phyloP scores from a whole-genome alignment of 768 basidiomycete species.

The Suillus hirtellus region DNA sequence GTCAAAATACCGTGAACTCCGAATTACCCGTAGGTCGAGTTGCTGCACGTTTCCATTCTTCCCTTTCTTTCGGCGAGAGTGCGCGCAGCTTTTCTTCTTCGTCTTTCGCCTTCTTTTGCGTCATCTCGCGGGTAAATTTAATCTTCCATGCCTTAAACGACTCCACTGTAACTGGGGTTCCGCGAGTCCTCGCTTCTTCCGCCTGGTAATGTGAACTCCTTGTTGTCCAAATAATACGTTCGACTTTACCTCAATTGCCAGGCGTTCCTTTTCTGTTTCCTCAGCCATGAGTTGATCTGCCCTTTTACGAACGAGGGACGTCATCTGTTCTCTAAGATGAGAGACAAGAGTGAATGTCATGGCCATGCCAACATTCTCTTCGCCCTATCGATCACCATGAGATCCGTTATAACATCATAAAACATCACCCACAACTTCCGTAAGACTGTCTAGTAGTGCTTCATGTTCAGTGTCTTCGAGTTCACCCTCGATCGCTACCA shows the following conservation, averaged over 20 bases:
- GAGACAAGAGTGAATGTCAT: constrained; percentile 97
- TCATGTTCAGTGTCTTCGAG: constrained; percentile 59
- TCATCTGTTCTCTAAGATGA: constrained; percentile 77
- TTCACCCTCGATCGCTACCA: constrained; percentile 66
- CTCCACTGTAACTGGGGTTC: constrained; percentile 86
- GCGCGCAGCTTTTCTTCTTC: constrained; percentile 79
- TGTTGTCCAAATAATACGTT: not conserved
- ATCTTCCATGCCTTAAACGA: constrained; percentile 82
- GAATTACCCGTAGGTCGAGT: constrained; percentile 68
- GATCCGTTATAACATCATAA: not conserved
- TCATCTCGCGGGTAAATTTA: constrained; percentile 72
- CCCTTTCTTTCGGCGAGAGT: constrained; percentile 77
- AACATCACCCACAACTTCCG: constrained; percentile 49
- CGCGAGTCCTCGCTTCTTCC: constrained; percentile 83
- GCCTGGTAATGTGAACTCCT: constrained; percentile 49
- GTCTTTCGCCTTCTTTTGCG: constrained; percentile 56
- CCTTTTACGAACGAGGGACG: constrained; percentile 59
- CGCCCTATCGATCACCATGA: constrained; percentile 48
- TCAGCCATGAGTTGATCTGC: constrained; percentile 55
- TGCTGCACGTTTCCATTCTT: constrained; percentile 70
- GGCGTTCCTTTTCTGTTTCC: constrained; percentile 72
- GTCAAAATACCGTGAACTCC: not conserved
- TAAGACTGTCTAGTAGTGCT: constrained; percentile 55
- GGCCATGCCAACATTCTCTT: constrained; percentile 91
- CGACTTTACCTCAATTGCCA: constrained; percentile 67